Evolutionary conservation across 805 yeast genomes (phyloP), one percentile per base, ranked within the genome.

Genomic region (Clavispora fructus): DNA sequence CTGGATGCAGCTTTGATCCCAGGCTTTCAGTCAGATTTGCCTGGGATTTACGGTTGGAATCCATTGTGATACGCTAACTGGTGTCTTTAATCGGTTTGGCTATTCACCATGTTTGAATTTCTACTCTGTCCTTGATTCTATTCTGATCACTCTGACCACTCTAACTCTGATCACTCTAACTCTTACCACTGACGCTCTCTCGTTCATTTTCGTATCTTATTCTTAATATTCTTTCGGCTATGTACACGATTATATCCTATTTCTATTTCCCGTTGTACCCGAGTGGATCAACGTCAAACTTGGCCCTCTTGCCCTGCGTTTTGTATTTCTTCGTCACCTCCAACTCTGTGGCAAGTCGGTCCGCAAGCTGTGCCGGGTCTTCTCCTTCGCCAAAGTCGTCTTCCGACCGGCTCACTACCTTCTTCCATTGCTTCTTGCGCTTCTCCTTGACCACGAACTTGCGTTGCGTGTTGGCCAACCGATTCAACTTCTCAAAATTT

Each of bases 381-480:
- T 54, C 58, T 3, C 41, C 57, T 25, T 54, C 58, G 10, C 29
- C 41, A 30, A 54, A 54, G 31, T 48, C 55, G 4, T 37, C 42
- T 33, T 35, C 52, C 35, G 40, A 46, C 27, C 49, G 40, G 33
- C 57, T 50, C 33, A 51, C 41, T 7, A 51, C 44, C 48, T 55
- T 55, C 50, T 55, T 53, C 50, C 42, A 45, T 31, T 45, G 47
- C 46, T 42, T 51, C 44, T 53, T 55, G 28, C 53, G 40, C 46
- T 55, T 51, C 42, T 55, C 58, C 44, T 51, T 53, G 38, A 50
- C 23, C 35, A 49, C 70, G 55, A 64, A 59, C 59, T 71, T 71
- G 55, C 66, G 66, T 39, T 68, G 68, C 30, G 65, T 60, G 50
- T 65, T 68, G 31, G 70, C 57, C 43, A 69, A 60, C 12, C 58